phyloP scores from a whole-genome alignment of 164 flowering plant species.

The Piper longum region DNA sequence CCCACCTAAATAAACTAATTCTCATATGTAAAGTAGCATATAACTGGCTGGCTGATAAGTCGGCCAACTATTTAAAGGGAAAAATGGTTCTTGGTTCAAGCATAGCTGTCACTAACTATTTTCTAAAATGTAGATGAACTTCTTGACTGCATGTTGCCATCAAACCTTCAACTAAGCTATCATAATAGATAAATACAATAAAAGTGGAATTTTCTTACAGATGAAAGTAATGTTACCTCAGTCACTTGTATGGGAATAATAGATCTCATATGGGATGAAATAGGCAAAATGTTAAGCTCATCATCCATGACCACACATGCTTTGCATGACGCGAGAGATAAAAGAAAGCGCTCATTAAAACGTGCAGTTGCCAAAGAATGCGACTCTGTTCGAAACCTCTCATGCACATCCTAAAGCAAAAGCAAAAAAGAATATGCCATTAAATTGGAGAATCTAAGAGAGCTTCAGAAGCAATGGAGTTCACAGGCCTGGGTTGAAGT shows the following conservation, averaged over 20 bases:
- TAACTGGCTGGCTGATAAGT: background rate
- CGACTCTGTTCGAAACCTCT: slow-evolving; percentile 87
- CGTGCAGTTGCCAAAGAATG: slow-evolving; percentile 72
- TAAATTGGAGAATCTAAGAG: background rate
- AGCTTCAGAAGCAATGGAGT: no score
- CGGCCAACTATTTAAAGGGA: background rate
- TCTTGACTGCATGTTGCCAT: background rate
- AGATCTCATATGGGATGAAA: slow-evolving; percentile 78
- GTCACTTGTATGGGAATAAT: slow-evolving; percentile 37
- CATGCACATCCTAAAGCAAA: slow-evolving; percentile 89
- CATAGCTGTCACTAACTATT: no score
- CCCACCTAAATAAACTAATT: background rate
- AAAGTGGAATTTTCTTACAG: background rate
- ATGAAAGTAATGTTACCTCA: slow-evolving; percentile 34
- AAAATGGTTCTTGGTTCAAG: no score
- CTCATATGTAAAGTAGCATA: background rate
- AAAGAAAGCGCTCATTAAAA: slow-evolving; percentile 87
- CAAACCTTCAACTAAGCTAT: background rate
- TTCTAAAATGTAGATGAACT: no score
- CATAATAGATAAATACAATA: no score
- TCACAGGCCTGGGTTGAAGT: no score
- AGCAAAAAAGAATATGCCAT: slow-evolving; percentile 2
- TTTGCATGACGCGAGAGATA: slow-evolving; percentile 82
- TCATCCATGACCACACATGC: slow-evolving; percentile 90
- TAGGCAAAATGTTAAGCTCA: slow-evolving; percentile 74